phyloP scores from a whole-genome alignment of 805 yeast species.

The Monosporozyma unispora region DNA sequence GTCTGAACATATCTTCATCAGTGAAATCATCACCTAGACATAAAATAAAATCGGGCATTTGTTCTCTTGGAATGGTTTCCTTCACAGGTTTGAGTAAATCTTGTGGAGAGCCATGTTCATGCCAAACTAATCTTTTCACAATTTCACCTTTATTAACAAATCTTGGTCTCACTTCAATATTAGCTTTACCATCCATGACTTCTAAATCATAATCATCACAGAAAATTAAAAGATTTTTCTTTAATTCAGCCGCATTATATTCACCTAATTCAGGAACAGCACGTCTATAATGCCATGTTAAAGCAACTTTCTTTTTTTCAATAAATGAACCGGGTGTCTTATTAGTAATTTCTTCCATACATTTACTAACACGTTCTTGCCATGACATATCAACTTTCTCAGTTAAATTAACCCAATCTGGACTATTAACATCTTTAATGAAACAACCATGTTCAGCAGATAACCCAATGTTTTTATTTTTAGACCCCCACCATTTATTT shows the following conservation, averaged over 20 bases:
- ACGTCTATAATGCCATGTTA: slow-evolving; percentile 96
- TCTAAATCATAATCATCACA: slow-evolving; percentile 76
- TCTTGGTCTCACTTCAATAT: slow-evolving; percentile 92
- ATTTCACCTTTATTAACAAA: slow-evolving; percentile 96
- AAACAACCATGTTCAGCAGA: slow-evolving; percentile 98
- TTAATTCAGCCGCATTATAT: slow-evolving; percentile 71
- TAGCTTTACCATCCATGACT: slow-evolving; percentile 95
- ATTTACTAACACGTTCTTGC: slow-evolving; percentile 74
- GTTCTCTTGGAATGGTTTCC: slow-evolving; percentile 31
- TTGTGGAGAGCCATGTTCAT: slow-evolving; percentile 51
- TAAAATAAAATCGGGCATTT: slow-evolving; percentile 72
- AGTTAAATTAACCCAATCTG: slow-evolving; percentile 76
- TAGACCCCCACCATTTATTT: slow-evolving; percentile 77
- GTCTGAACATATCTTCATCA: slow-evolving; percentile 94
- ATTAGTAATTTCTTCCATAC: slow-evolving; percentile 68
- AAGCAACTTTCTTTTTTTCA: slow-evolving; percentile 84
- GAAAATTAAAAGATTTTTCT: slow-evolving; percentile 49
- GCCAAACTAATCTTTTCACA: slow-evolving; percentile 65
- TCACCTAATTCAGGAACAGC: slow-evolving; percentile 90
- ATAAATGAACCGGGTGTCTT: slow-evolving; percentile 84
- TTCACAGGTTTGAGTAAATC: slow-evolving; percentile 30
- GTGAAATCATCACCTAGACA: slow-evolving; percentile 95
- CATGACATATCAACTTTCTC: slow-evolving; percentile 84
- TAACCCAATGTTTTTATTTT: slow-evolving; percentile 57
- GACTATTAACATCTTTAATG: slow-evolving; percentile 58